Evolutionary conservation across 75 land plant species (phyloP), one percentile per base, ranked within the genome.

Genomic region (Sequoiadendron giganteum): DNA sequence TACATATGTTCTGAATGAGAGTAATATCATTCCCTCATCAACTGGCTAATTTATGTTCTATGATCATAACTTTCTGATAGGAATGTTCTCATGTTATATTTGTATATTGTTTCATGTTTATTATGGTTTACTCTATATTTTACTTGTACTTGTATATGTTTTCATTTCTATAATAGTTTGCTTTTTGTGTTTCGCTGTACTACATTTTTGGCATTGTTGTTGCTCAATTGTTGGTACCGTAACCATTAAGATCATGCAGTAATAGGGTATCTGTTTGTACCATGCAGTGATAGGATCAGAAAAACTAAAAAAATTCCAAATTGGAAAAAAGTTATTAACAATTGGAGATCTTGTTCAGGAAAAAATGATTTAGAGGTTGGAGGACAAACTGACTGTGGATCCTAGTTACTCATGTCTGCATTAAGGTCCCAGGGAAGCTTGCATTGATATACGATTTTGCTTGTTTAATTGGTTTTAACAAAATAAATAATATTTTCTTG

Each of bases 391-490:
- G 70, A 65, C 28, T 65, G 30, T 1, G 28, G n/a, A 25, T 21
- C n/a, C 2, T 65, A 65, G 68, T 21, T 73, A 32, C 14, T 75
- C 2, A 9, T 72, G 76, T 28, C 34, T n/a, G 10, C 34, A 1
- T 72, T 25, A 72, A 72, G 34, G 34, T 72, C 76, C 13, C 36
- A 72, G 36, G 77, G 34, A 0, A 75, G 38, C 77, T 75, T 11
- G 34, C 14, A 75, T 75, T 32, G 77, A 75, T 30, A 32, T 75
- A 32, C 16, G 10, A 13, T 43, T 3, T 84, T 45, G 30, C 28
- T 84, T 28, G 85, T 16, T 45, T 13, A 84, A 84, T 84, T 84
- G 38, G 34, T 34, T 34, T 75, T 34, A 75, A 84, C 30, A 84
- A 84, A 39, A 28, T 16, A 48, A 14, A 10, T 25, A 84, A 36